phyloP scores from a whole-genome alignment of 768 basidiomycete species.

The Daedaleopsis sinensis region DNA sequence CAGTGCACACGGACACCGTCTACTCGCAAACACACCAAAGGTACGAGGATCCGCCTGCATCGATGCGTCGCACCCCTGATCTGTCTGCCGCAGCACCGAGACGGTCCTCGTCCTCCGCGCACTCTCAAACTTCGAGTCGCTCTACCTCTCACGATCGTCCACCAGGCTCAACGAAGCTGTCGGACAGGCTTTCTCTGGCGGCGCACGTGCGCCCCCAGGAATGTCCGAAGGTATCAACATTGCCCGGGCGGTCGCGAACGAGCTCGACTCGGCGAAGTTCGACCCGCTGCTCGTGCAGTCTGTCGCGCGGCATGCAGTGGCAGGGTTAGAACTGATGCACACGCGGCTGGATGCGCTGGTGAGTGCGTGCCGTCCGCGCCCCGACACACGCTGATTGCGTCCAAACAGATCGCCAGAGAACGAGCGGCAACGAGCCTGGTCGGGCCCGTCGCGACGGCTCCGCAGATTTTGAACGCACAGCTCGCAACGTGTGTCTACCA shows the following conservation, averaged over 20 bases:
- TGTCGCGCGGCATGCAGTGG: slow-evolving; percentile 73
- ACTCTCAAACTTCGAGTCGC: slow-evolving; percentile 78
- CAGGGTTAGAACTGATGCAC: slow-evolving; percentile 70
- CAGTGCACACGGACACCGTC: slow-evolving; percentile 92
- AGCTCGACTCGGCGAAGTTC: slow-evolving; percentile 90
- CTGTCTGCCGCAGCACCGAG: slow-evolving; percentile 70
- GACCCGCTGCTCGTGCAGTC: slow-evolving; percentile 85
- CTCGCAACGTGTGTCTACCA: slow-evolving; percentile 82
- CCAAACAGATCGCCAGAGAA: slow-evolving; percentile 67
- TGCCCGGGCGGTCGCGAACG: slow-evolving; percentile 81
- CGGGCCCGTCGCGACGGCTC: slow-evolving; percentile 77
- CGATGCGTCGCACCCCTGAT: background rate
- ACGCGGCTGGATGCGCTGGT: slow-evolving; percentile 72
- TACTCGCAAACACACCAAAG: slow-evolving; percentile 87
- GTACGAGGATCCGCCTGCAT: slow-evolving; percentile 38
- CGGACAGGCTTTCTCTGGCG: slow-evolving; percentile 74
- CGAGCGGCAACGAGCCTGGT: slow-evolving; percentile 74
- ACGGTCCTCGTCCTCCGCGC: slow-evolving; percentile 87
- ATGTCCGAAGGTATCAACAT: slow-evolving; percentile 76
- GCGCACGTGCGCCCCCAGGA: slow-evolving; percentile 70
- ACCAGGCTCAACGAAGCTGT: slow-evolving; percentile 85
- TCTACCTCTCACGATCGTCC: slow-evolving; percentile 86
- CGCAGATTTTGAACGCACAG: slow-evolving; percentile 77
- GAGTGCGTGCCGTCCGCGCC: slow-evolving; percentile 31
- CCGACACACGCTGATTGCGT: background rate